Conservation (phyloP, 306 rosid genomes). For the Herpetospermum pedunculosum region DNA sequence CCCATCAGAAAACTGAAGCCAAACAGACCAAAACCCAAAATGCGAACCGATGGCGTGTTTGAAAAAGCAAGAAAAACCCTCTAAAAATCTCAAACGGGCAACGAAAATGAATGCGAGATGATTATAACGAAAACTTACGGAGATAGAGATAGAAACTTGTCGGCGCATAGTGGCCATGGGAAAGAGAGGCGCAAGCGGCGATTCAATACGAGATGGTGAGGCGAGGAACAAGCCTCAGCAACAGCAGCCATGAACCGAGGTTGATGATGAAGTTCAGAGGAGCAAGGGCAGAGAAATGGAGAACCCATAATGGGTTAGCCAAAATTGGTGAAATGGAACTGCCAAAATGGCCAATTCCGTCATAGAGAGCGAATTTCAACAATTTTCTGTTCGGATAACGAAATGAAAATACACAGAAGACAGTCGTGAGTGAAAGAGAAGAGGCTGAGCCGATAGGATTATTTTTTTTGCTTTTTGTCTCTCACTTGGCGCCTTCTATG, state of each 20-base stretch:
- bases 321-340: conserved; percentile 10
- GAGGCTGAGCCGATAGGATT: conserved; percentile 10
- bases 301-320: conserved; percentile 12
- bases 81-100: neutral
- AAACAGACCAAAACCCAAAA: neutral
- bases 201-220: conserved; percentile 17
- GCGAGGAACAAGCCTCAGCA: conserved; percentile 33
- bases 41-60: neutral
- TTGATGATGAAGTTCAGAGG: conserved; percentile 16
- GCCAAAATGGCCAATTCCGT: conserved; percentile 12
- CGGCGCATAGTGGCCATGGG: conserved; percentile 24
- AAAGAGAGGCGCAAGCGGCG: conserved; percentile 14
- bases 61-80: neutral
- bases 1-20: neutral
- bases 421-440: neutral
- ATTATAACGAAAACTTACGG: conserved; percentile 19
- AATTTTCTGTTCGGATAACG: conserved; percentile 1
- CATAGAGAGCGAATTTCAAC: conserved; percentile 13
- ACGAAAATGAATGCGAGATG: neutral
- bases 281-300: conserved; percentile 14
- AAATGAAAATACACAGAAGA: neutral
- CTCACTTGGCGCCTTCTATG: conserved; percentile 22
- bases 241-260: conserved; percentile 34
- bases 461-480: neutral
- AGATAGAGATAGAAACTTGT: conserved; percentile 31